Conservation (phyloP, 495 filamentous ascomycete species). For the Clavariopsis aquatica region DNA sequence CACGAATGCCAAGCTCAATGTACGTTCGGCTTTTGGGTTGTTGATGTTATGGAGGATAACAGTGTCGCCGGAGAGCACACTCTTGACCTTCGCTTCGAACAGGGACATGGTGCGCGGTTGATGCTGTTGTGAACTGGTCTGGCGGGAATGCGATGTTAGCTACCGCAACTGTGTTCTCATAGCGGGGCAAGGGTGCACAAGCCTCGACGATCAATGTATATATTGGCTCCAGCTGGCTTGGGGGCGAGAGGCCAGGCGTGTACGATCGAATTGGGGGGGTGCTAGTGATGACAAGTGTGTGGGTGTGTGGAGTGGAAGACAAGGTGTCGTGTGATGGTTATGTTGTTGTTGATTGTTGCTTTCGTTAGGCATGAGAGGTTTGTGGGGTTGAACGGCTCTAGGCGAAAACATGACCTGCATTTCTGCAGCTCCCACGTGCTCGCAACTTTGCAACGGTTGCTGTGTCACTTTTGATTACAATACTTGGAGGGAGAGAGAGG, state of each 20-base stretch:
- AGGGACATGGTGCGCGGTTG: constrained; percentile 28
- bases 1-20: constrained; percentile 86
- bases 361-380: not conserved
- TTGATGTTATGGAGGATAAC: constrained; percentile 75
- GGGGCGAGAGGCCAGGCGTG: not conserved
- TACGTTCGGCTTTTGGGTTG: constrained; percentile 74
- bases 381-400: constrained; percentile 22
- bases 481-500: not conserved
- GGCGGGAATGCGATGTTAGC: constrained; percentile 4
- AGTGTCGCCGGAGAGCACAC: constrained; percentile 88
- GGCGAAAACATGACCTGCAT: constrained; percentile 12
- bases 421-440: constrained; percentile 13
- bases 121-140: not conserved
- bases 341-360: not conserved
- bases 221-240: not conserved
- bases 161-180: constrained; percentile 26
- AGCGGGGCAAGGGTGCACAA: constrained; percentile 5
- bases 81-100: constrained; percentile 79
- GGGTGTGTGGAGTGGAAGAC: not conserved
- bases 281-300: not conserved
- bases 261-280: not conserved
- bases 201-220: not conserved
- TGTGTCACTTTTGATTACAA: not conserved
- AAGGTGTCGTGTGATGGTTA: not conserved
- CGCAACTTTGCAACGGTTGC: not conserved